These are phyloP conservation scores for Carpinus viminea DNA, from an alignment of 306 rosid genomes.

Conservation along the genomic window DNA sequence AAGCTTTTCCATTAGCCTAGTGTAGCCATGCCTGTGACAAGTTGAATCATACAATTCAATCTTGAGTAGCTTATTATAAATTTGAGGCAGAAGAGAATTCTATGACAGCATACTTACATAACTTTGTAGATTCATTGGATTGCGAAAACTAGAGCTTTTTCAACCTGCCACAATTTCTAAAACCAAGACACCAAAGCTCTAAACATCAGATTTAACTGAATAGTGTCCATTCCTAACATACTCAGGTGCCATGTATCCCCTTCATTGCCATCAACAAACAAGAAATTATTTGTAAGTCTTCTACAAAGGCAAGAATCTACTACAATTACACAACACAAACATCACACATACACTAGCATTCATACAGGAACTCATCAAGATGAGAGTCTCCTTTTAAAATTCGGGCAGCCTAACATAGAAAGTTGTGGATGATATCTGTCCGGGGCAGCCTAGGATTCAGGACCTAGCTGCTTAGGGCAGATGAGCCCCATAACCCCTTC, in stretches of 20 bases:
- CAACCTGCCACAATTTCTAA: slow-evolving; percentile 30
- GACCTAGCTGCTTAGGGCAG: no score
- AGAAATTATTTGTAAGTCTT: background rate
- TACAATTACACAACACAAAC: no score
- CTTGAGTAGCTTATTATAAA: no score
- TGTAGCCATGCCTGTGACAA: slow-evolving; percentile 32
- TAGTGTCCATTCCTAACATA: slow-evolving; percentile 25
- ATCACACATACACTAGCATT: no score
- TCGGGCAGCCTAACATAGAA: no score
- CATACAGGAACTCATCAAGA: no score
- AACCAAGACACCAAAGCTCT: slow-evolving; percentile 31
- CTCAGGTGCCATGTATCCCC: slow-evolving; percentile 35
- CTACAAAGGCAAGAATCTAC: background rate
- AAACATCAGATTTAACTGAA: slow-evolving; percentile 29
- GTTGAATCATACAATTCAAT: no score
- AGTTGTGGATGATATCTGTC: no score
- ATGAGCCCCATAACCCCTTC: no score
- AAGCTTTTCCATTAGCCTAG: slow-evolving; percentile 30
- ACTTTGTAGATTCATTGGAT: slow-evolving; percentile 27
- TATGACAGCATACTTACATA: slow-evolving; percentile 21
- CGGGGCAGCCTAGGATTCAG: no score
- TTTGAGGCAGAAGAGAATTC: background rate
- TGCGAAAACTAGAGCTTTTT: slow-evolving; percentile 22
- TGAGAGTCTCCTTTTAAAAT: no score
- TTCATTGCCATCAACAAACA: background rate